Percentiles rank a stretch among this genome's conserved stretches.
Evolutionary conservation across 2,329 filamentous ascomycete species (phyloP).

Genomic region (Diaporthe citri): DNA sequence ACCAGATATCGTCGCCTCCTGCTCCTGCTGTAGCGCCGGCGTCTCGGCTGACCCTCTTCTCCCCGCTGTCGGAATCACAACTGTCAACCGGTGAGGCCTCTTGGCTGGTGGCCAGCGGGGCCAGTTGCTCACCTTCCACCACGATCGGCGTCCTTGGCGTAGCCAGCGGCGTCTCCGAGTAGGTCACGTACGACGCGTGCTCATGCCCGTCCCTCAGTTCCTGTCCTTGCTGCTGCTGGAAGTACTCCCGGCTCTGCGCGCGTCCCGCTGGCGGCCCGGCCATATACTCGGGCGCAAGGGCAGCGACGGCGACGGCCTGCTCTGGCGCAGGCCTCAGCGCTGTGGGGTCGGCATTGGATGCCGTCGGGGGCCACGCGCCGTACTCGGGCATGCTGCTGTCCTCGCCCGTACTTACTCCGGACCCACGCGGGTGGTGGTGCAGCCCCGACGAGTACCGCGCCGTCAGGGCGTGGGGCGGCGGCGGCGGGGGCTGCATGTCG

Average conservation of each 20-base stretch:
- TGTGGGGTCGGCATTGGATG: background rate
- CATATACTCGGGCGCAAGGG: too few relatives aligned
- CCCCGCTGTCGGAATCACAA: constrained; percentile 19
- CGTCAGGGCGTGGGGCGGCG: constrained; percentile 1
- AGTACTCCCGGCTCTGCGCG: background rate
- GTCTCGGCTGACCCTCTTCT: background rate
- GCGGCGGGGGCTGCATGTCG: constrained; percentile 9
- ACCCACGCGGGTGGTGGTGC: background rate
- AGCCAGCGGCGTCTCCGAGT: constrained; percentile 25
- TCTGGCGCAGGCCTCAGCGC: background rate
- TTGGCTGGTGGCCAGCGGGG: constrained; percentile 28
- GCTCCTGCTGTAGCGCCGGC: background rate
- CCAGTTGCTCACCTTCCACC: constrained; percentile 30
- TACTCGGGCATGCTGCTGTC: constrained; percentile 17
- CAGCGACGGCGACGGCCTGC: background rate
- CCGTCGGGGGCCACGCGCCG: background rate
- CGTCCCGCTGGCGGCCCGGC: too few relatives aligned
- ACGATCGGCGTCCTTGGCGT: constrained; percentile 24
- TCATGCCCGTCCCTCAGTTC: background rate
- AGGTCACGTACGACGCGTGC: background rate
- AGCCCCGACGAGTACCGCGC: background rate
- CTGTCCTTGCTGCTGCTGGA: background rate
- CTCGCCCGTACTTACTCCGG: constrained; percentile 4
- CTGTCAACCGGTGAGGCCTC: constrained; percentile 30
- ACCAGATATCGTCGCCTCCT: constrained; percentile 6